Evolutionary conservation across 1,284 basidiomycete genomes (phyloP).

Genomic region (Lignosus rhinocerotis): DNA sequence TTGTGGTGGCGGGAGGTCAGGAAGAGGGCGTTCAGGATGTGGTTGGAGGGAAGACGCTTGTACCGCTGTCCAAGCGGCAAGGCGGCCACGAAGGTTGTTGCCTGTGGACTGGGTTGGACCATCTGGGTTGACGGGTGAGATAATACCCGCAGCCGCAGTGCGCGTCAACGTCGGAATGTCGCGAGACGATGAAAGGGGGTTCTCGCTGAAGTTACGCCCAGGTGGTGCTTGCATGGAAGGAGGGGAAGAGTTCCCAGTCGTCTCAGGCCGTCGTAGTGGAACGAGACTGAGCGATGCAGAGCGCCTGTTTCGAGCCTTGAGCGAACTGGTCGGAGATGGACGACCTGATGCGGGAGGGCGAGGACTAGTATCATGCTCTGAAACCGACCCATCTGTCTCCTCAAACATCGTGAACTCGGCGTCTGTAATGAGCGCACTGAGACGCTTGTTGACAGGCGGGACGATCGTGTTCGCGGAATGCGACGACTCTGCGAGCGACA

Average conservation of each 20-base stretch:
- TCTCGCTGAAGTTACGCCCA: constrained; percentile 19
- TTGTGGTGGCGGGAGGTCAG: constrained; percentile 26
- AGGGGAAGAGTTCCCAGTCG: constrained; percentile 5
- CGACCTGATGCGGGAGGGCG: constrained; percentile 19
- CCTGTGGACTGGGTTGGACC: constrained; percentile 38
- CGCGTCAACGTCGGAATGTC: constrained; percentile 43
- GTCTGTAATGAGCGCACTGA: constrained; percentile 68
- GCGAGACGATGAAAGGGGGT: constrained; percentile 15
- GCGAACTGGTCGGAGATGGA: constrained; percentile 32
- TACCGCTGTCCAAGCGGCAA: constrained; percentile 51
- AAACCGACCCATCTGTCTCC: constrained; percentile 31
- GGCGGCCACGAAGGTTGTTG: constrained; percentile 47
- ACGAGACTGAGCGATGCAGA: constrained; percentile 62
- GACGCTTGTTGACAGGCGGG: constrained; percentile 54
- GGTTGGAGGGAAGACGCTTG: constrained; percentile 25
- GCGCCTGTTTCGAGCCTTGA: constrained; percentile 51
- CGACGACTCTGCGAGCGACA: constrained; percentile 72
- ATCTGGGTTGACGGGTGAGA: constrained; percentile 36
- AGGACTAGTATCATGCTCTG: constrained; percentile 43
- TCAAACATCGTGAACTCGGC: constrained; percentile 51
- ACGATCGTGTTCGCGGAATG: constrained; percentile 71
- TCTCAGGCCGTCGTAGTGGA: constrained; percentile 20
- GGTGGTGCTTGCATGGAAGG: constrained; percentile 8
- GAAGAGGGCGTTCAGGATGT: constrained; percentile 24
- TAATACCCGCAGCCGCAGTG: constrained; percentile 44